phyloP scores from a whole-genome alignment of 163 green algal genomes.

The Scenedesmus sp. region DNA sequence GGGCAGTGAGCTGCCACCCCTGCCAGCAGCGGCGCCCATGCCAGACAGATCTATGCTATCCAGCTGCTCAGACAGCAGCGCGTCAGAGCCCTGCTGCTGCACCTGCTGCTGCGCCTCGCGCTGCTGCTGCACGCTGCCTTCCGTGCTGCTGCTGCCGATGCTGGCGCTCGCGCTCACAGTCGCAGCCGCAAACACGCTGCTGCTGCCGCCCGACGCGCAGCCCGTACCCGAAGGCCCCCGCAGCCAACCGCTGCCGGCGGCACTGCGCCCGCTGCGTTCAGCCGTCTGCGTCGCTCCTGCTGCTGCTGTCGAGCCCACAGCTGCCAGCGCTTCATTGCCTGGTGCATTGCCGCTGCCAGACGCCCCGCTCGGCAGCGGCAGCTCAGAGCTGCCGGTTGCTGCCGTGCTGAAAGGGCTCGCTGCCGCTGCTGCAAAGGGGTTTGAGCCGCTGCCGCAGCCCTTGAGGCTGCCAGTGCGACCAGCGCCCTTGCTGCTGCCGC shows the following conservation, averaged over 20 bases:
- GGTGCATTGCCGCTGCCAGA: conserved; percentile 4
- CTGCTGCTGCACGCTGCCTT: not conserved
- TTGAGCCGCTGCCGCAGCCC: conserved; percentile 2
- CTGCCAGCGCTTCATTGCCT: not conserved
- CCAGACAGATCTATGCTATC: conserved; percentile 45
- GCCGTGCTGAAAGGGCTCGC: conserved; percentile 42
- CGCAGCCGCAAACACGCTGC: conserved; percentile 7
- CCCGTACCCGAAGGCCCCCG: not conserved
- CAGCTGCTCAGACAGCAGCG: not conserved
- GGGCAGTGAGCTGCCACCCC: not conserved
- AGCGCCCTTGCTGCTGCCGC: conserved; percentile 11
- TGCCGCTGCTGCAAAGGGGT: conserved; percentile 44
- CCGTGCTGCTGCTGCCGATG: not conserved
- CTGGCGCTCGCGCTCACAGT: not conserved
- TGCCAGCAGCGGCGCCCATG: not conserved
- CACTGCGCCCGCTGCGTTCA: conserved; percentile 22
- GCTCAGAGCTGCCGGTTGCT: conserved; percentile 43
- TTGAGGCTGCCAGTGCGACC: not conserved
- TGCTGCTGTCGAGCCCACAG: not conserved
- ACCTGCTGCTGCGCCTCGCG: not conserved
- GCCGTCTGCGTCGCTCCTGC: not conserved
- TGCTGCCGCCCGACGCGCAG: not conserved
- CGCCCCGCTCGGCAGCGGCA: conserved; percentile 28
- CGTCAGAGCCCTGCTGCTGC: not conserved
- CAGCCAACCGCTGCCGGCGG: conserved; percentile 11